Conservation (phyloP, 176 grass and related monocot genomes). For the Coix lacrymajobi region DNA sequence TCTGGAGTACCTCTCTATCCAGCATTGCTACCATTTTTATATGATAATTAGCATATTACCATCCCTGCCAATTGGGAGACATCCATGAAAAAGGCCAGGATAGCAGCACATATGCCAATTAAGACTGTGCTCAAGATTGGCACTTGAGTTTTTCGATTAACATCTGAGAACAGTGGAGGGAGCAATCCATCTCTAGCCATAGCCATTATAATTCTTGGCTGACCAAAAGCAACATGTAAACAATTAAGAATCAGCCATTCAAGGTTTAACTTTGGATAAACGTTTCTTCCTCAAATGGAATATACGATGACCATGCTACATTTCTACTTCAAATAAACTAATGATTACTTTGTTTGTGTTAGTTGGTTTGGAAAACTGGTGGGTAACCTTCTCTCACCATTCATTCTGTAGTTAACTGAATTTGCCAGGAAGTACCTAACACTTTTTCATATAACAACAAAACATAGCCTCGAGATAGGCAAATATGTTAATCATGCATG, state of each 20-base stretch:
- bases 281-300: not conserved
- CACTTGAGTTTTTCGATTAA: conserved; percentile 66
- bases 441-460: not conserved
- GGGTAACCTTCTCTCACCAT: not conserved
- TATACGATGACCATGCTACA: not conserved
- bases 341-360: not conserved
- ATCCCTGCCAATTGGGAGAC: conserved; percentile 84
- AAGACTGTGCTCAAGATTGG: conserved; percentile 71
- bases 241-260: conserved; percentile 4
- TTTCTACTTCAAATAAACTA: not conserved
- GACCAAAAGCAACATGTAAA: conserved; percentile 25
- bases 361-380: not conserved
- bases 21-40: conserved; percentile 17
- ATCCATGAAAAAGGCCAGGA: conserved; percentile 86
- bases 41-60: conserved; percentile 41
- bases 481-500: not conserved
- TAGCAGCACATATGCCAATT: conserved; percentile 61
- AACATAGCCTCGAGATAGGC: not conserved
- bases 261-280: not conserved
- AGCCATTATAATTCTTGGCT: conserved; percentile 95
- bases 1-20: conserved; percentile 17
- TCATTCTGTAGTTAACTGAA: not conserved
- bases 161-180: conserved; percentile 60
- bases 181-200: conserved; percentile 92
- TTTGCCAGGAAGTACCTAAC: not conserved